phyloP scores from a whole-genome alignment of 306 rosid species.

The Ochetophila trinervis region DNA sequence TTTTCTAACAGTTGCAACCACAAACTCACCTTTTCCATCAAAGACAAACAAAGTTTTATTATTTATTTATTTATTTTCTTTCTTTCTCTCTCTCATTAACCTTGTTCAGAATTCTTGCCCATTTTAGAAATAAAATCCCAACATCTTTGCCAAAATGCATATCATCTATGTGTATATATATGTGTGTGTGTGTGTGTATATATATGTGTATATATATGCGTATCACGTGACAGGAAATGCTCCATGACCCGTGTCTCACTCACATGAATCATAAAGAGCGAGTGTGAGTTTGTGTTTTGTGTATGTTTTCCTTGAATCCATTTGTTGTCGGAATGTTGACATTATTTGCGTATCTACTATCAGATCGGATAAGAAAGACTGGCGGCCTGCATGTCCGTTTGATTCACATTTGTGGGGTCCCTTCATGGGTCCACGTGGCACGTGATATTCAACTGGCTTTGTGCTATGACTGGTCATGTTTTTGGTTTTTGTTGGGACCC shows the following conservation, averaged over 20 bases:
- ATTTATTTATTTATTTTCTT: not conserved
- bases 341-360: conserved; percentile 49
- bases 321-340: conserved; percentile 50
- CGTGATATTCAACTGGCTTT: conserved; percentile 59
- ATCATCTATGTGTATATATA: not conserved
- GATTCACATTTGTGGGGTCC: conserved; percentile 56
- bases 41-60: conserved; percentile 37
- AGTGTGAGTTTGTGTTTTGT: not conserved
- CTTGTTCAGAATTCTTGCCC: conserved; percentile 49
- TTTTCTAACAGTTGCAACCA: conserved; percentile 71
- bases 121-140: conserved; percentile 35
- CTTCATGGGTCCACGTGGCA: conserved; percentile 60
- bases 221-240: conserved; percentile 26
- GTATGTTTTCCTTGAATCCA: conserved; percentile 29
- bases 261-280: conserved; percentile 32
- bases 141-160: conserved; percentile 23
- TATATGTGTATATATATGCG: conserved; percentile 16
- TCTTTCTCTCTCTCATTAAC: conserved; percentile 18
- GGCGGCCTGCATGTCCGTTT: conserved; percentile 18
- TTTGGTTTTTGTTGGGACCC: conserved; percentile 34
- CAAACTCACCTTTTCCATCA: conserved; percentile 48
- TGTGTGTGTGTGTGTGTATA: conserved; percentile 23
- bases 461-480: conserved; percentile 38
- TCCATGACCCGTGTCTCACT: conserved; percentile 38
- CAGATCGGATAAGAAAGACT: conserved; percentile 61